phyloP scores from a whole-genome alignment of 1,284 basidiomycete species.

The Cryptococcus sp. region DNA sequence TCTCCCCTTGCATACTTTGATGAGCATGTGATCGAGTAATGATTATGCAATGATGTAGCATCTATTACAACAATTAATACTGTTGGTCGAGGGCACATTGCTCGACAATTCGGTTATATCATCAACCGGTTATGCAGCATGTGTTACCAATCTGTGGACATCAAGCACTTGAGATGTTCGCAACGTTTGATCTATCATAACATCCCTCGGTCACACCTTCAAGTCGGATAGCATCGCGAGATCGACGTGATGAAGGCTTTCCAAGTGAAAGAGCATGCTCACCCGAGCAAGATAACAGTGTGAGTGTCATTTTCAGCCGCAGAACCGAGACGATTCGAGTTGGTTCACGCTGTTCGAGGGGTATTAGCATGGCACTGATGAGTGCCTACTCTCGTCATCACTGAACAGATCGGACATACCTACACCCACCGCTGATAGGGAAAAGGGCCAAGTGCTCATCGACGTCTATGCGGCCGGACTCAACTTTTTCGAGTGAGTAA shows the following conservation, averaged over 20 bases:
- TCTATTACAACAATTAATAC: no score
- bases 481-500: conserved; percentile 49
- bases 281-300: conserved; percentile 70
- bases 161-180: neutral
- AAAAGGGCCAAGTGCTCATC: conserved; percentile 68
- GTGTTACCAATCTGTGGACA: neutral
- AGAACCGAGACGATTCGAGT: neutral
- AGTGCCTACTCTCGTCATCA: neutral
- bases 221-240: no score
- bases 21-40: no score
- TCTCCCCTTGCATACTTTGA: no score
- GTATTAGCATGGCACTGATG: neutral
- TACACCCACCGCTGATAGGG: conserved; percentile 60
- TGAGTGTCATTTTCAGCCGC: no score
- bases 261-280: conserved; percentile 68
- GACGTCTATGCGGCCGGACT: conserved; percentile 64
- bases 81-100: no score
- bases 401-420: conserved; percentile 59
- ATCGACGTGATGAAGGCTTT: conserved; percentile 72
- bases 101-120: neutral
- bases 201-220: no score
- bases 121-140: neutral
- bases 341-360: neutral
- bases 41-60: no score
- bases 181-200: no score